Evolutionary conservation across 2,329 filamentous ascomycete species (phyloP), one percentile per base, ranked within the genome.

Genomic region (Monosporascus ibericus): DNA sequence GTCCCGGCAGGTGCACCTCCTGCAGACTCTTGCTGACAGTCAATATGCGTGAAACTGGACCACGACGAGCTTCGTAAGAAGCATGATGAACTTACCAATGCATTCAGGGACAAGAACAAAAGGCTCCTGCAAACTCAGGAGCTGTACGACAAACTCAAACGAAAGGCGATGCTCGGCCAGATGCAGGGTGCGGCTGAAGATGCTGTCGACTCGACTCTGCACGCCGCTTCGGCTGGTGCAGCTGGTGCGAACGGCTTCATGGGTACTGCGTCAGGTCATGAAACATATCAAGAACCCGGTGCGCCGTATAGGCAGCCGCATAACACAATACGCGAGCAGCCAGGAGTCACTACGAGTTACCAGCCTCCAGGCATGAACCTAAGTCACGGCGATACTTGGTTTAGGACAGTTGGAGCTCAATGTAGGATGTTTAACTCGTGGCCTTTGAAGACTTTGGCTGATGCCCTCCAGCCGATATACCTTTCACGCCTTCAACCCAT

Each of bases 51-150:
- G 70, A 76, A 81, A 52, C 61, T 75, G 8, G 82, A 88, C 34
- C 82, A 87, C 50, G 80, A 85, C 22, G 72, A 74, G 8, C 71
- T 92, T 11, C 76, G 83, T 49, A 78, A 80, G 48, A 91, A 88
- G 68, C 88, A 91, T 56, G 79, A 88, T 18, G 87, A 92, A 37
- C 72, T 95, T 1, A 73, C 76, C 5, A 77, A 83, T 22, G 77
- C 82, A 4, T 85, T 84, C 60, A 80, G 80, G 51, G 86, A 91
- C 22, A 94, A 92, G 66, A 83, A 74, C 58, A 84, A 80, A 47
- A 87, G 85, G 53, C 77, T 88, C 3, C 70, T 84, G 5, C 85
- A 90, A 55, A 80, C 83, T 3, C 88, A 90, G 60, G 80, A 84
- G 55, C 70, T 84, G 2, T 85, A 85, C 55, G 79, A 84, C 60